Conservation (phyloP, 148 eudicot genomes). For the Cornus kousa region DNA sequence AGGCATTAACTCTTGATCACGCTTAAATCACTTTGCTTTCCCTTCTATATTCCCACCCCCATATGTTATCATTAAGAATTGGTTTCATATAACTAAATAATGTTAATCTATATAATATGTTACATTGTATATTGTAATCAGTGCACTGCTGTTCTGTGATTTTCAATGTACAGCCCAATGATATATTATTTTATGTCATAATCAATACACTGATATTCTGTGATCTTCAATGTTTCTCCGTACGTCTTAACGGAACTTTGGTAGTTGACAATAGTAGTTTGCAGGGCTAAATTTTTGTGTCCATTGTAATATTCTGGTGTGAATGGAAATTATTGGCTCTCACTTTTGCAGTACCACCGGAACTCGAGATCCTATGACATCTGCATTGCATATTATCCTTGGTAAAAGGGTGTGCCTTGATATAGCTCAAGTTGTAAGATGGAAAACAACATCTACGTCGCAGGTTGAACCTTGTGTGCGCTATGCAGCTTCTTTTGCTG, state of each 20-base stretch:
- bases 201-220: not conserved
- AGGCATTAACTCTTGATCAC: not conserved
- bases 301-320: not conserved
- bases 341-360: conserved; percentile 81
- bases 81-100: no score
- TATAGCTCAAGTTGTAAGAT: conserved; percentile 92
- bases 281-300: not conserved
- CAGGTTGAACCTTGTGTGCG: conserved; percentile 81
- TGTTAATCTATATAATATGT: no score
- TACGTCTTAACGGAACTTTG: not conserved
- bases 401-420: conserved; percentile 89
- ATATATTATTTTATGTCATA: no score
- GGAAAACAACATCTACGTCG: conserved; percentile 66
- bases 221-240: not conserved
- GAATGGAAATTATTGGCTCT: not conserved
- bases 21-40: not conserved
- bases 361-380: conserved; percentile 83
- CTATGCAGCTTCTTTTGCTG: conserved; percentile 96
- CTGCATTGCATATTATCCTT: conserved; percentile 92
- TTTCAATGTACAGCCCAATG: not conserved
- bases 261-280: not conserved
- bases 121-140: not conserved
- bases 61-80: no score
- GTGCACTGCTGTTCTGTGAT: not conserved
- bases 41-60: not conserved